A percentile compares a stretch with the other conserved stretches of the same genome.
phyloP scores from a whole-genome alignment of 1,139 yeast genomes.

The Geotrichum restrictum region DNA sequence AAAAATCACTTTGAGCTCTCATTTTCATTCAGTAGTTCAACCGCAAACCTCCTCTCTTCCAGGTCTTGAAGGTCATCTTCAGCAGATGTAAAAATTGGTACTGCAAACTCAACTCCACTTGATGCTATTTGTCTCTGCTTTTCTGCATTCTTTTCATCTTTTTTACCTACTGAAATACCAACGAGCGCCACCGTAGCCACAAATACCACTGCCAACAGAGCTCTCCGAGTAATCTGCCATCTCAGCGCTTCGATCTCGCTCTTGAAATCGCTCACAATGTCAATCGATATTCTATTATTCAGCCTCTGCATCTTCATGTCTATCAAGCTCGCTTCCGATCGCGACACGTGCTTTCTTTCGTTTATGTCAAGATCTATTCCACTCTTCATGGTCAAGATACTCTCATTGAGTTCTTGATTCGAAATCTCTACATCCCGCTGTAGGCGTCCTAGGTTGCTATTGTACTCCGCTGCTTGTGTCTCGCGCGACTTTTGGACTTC shows the following conservation, averaged over 20 bases:
- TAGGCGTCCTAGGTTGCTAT: conserved; percentile 61
- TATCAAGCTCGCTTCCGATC: conserved; percentile 66
- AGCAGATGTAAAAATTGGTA: conserved; percentile 32
- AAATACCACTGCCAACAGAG: conserved; percentile 56
- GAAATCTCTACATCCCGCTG: conserved; percentile 68
- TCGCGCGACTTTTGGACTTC: conserved; percentile 75
- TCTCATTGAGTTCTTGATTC: conserved; percentile 73
- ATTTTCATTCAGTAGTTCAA: conserved; percentile 27
- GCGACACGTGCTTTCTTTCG: conserved; percentile 82
- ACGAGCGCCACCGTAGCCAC: conserved; percentile 50
- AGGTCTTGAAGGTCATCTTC: conserved; percentile 30
- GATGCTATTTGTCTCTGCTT: conserved; percentile 34
- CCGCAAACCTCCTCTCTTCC: conserved; percentile 28
- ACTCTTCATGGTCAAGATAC: conserved; percentile 60
- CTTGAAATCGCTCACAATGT: conserved; percentile 73
- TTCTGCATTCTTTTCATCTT: conserved; percentile 33
- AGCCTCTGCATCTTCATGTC: conserved; percentile 76
- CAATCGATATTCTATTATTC: conserved; percentile 79
- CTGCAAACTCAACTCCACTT: conserved; percentile 30
- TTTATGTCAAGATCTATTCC: conserved; percentile 80
- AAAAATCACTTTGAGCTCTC: not conserved
- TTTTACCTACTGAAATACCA: conserved; percentile 47
- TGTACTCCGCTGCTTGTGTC: conserved; percentile 62
- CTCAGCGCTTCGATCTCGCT: conserved; percentile 83
- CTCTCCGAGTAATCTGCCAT: conserved; percentile 92